Percentiles rank a stretch among this genome's conserved stretches.
phyloP scores from a whole-genome alignment of 208 protist genomes.

The Acanthamoeba lenticulata region DNA sequence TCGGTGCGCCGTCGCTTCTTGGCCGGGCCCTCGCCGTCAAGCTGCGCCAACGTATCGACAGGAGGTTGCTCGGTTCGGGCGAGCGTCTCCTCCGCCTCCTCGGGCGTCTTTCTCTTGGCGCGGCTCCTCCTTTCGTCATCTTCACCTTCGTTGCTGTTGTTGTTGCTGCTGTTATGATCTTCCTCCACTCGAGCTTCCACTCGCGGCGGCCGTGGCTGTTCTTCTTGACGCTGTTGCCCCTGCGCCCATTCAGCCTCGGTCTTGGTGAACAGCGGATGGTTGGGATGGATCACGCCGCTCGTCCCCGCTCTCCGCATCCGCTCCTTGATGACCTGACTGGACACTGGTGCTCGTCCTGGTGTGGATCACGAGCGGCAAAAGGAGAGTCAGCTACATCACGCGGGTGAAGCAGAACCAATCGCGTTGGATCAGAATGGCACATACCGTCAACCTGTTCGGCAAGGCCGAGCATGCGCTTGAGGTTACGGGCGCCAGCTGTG shows the following conservation, averaged over 20 bases:
- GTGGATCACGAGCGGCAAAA: not conserved
- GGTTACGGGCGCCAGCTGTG: not conserved
- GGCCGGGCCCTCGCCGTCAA: not conserved
- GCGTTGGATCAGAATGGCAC: not conserved
- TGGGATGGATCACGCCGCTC: slow-evolving; percentile 11
- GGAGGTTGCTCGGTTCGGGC: not conserved
- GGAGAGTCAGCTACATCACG: not conserved
- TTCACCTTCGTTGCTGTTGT: not conserved
- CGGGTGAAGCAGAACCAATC: not conserved
- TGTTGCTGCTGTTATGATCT: not conserved
- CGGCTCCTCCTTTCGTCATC: no score
- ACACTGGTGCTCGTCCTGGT: not conserved
- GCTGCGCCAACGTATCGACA: no score
- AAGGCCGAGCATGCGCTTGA: slow-evolving; percentile 25
- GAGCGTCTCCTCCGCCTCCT: not conserved
- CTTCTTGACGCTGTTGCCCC: not conserved
- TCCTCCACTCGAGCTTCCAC: not conserved
- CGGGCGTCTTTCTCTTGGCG: not conserved
- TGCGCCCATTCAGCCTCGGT: not conserved
- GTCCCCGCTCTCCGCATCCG: not conserved
- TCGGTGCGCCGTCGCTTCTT: not conserved
- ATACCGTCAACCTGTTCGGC: not conserved
- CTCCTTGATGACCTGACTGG: not conserved
- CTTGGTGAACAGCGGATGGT: slow-evolving; percentile 12
- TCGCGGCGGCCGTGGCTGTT: not conserved